Evolutionary conservation across 129 eudicot species (phyloP).

Genomic region (Flaveria trinervia): DNA sequence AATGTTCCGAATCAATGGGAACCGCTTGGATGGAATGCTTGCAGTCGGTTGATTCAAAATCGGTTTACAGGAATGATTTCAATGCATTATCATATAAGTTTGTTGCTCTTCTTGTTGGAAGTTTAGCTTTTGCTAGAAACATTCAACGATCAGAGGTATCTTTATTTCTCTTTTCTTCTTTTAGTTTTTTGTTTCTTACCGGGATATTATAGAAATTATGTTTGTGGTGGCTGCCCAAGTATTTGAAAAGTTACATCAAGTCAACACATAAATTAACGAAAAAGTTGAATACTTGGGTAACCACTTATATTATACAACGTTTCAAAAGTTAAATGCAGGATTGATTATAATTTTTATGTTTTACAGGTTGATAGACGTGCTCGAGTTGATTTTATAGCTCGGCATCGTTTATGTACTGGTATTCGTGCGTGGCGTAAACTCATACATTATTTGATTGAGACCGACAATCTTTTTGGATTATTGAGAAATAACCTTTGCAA

Average conservation of each 20-base stretch:
- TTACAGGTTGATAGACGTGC: slow-evolving; percentile 75
- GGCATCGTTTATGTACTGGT: slow-evolving; percentile 62
- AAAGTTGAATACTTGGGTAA: neutral
- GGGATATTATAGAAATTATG: neutral
- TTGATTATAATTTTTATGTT: slow-evolving; percentile 3
- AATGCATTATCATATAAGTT: slow-evolving; percentile 82
- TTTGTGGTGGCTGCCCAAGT: neutral
- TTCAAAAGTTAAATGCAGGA: slow-evolving; percentile 3
- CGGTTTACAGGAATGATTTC: slow-evolving; percentile 81
- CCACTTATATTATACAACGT: neutral
- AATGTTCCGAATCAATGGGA: slow-evolving; percentile 93
- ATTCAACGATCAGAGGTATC: slow-evolving; percentile 90
- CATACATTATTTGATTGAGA: slow-evolving; percentile 72
- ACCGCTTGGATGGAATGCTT: slow-evolving; percentile 96
- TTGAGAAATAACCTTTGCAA: slow-evolving; percentile 53
- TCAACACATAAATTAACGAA: neutral
- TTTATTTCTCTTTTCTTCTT: neutral
- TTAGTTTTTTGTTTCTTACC: neutral
- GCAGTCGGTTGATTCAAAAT: slow-evolving; percentile 78
- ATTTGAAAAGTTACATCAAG: neutral
- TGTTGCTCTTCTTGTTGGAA: slow-evolving; percentile 89
- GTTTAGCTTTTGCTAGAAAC: slow-evolving; percentile 91
- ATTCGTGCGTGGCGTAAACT: slow-evolving; percentile 93
- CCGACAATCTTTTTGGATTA: slow-evolving; percentile 78
- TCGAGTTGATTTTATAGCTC: slow-evolving; percentile 64